Percentiles rank a stretch among this genome's conserved stretches.
Conservation (phyloP, 805 yeast genomes). For the Naumovozyma dairenensis region DNA sequence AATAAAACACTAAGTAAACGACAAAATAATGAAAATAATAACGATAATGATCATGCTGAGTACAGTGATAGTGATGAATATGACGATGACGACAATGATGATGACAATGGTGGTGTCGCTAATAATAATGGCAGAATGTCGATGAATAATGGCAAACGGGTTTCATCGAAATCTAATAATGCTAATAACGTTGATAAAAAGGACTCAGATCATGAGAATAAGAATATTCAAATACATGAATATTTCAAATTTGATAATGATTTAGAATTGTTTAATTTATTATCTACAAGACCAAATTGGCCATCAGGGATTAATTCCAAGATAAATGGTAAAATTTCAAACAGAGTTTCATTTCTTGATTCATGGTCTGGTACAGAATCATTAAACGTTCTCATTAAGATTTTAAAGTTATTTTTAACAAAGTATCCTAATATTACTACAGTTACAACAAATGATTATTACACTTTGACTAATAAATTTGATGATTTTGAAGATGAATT, state of each 20-base stretch:
- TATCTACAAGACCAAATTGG: conserved; percentile 19
- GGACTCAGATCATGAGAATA: conserved; percentile 5
- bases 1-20: too few relatives aligned
- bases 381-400: conserved; percentile 13
- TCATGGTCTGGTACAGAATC: conserved; percentile 22
- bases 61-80: too few relatives aligned
- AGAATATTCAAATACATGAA: conserved; percentile 17
- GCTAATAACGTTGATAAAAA: not conserved
- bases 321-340: conserved; percentile 15
- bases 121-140: conserved; percentile 4
- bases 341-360: conserved; percentile 7
- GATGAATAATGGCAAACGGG: too few relatives aligned
- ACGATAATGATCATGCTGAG: conserved; percentile 2
- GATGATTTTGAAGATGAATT: conserved; percentile 12
- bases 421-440: conserved; percentile 20
- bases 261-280: conserved; percentile 7
- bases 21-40: not conserved
- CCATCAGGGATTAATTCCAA: conserved; percentile 22
- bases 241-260: conserved; percentile 15
- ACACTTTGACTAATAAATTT: conserved; percentile 11
- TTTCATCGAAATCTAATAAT: too few relatives aligned
- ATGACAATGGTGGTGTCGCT: conserved; percentile 1
- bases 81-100: conserved; percentile 4
- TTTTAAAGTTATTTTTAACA: conserved; percentile 12
- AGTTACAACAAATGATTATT: conserved; percentile 19